Evolutionary conservation across 1,284 basidiomycete species (phyloP), one percentile per base, ranked within the genome.

Genomic region (Sporisorium sorghi): DNA sequence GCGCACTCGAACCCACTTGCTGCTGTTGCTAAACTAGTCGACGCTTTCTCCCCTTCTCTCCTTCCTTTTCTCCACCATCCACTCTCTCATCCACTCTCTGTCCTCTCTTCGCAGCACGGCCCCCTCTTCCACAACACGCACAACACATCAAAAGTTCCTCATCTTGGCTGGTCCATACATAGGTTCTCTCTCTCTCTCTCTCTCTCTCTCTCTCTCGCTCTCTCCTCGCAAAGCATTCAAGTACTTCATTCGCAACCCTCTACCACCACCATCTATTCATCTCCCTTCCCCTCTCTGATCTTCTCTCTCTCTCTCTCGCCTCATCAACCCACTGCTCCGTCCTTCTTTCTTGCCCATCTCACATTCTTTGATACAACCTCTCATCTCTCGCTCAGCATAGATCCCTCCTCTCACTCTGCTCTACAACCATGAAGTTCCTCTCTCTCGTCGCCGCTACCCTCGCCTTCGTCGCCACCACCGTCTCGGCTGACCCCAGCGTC

Each of bases 391-490:
- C 46, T 21, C 32, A n/a, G 7, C 9, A 28, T 55, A n/a, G 37
- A 40, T n/a, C 37, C 33, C 28, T 46, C 48, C n/a, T 40, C 35
- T 9, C 17, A 35, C 21, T 26, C 44, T 39, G 26, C 21, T 26
- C 44, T 39, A 19, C 56, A 57, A 65, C 57, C 57, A 76, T 76
- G 70, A 76, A 76, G 70, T 70, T 76, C 58, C 65, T 72, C 48
- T 30, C 59, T 26, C 35, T 76, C 23, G 44, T 73, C 58, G 62
- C 74, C 35, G 57, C 66, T 35, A 49, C 69, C 30, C 58, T 76
- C 35, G 65, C 58, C 42, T 35, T 65, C 7, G 74, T 73, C 32
- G 66, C 69, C 28, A 47, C 54, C 39, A 51, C 49, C 55, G 62
- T 59, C 53, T 76, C 66, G 15, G 58, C 66, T 39, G 62, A 66